phyloP scores from a whole-genome alignment of 352 stramenopile genomes.

The Peronospora farinosa region DNA sequence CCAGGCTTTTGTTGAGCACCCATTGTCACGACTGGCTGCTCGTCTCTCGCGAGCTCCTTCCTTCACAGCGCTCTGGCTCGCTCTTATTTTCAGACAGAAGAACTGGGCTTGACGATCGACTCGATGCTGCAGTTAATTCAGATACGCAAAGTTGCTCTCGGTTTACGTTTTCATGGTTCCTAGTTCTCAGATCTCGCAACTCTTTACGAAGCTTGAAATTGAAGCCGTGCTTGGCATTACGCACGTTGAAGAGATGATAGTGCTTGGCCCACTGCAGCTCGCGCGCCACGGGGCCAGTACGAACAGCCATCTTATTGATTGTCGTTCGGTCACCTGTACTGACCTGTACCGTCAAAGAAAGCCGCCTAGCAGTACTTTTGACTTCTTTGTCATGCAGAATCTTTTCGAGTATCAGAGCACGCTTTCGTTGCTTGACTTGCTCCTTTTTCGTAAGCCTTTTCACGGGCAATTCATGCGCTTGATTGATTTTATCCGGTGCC shows the following conservation, averaged over 20 bases:
- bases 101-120: constrained; percentile 26
- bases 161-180: constrained; percentile 14
- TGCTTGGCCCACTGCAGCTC: constrained; percentile 58
- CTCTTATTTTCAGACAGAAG: constrained; percentile 2
- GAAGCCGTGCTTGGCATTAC: constrained; percentile 56
- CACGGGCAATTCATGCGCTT: constrained; percentile 18
- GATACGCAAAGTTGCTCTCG: constrained; percentile 21
- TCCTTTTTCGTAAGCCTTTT: constrained; percentile 85
- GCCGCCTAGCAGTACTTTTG: constrained; percentile 52
- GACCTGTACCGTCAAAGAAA: constrained; percentile 60
- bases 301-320: constrained; percentile 50
- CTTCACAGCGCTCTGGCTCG: neutral
- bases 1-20: neutral
- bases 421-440: constrained; percentile 57
- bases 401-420: constrained; percentile 55
- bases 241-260: constrained; percentile 48
- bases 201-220: constrained; percentile 71
- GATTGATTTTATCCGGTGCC: constrained; percentile 74
- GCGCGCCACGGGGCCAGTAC: constrained; percentile 43
- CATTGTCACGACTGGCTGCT: constrained; percentile 2
- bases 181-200: constrained; percentile 38
- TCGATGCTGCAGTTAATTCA: constrained; percentile 25
- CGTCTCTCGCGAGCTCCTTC: constrained; percentile 1
- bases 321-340: constrained; percentile 43
- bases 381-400: constrained; percentile 60